phyloP scores from a whole-genome alignment of 176 grass and related monocot species.

The Oryza officinalis region DNA sequence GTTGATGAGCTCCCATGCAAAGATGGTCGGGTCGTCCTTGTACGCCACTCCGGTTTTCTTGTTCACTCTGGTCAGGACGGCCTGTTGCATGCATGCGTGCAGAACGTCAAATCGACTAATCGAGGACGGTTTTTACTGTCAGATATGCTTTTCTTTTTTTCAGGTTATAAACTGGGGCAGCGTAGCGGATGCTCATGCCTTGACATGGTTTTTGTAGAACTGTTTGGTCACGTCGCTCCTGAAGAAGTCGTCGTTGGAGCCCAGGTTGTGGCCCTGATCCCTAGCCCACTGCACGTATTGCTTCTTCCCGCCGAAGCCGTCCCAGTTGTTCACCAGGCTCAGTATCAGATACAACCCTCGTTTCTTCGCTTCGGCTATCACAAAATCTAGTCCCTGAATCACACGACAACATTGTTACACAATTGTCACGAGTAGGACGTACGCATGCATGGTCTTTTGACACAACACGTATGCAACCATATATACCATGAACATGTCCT shows the following conservation, averaged over 20 bases:
- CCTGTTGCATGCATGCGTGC: slow-evolving; percentile 21
- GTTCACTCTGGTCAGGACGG: slow-evolving; percentile 60
- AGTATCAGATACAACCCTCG: slow-evolving; percentile 61
- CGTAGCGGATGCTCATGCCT: slow-evolving; percentile 25
- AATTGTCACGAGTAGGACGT: neutral
- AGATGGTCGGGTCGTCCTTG: slow-evolving; percentile 75
- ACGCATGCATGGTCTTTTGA: neutral
- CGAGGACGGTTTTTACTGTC: too few species aligned
- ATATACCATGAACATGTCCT: slow-evolving; percentile 61
- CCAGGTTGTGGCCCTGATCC: slow-evolving; percentile 46
- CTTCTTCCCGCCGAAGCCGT: slow-evolving; percentile 65
- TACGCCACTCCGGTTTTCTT: slow-evolving; percentile 61
- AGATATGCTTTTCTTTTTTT: neutral
- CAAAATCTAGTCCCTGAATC: slow-evolving; percentile 67
- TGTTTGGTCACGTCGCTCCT: slow-evolving; percentile 25
- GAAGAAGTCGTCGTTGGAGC: slow-evolving; percentile 70
- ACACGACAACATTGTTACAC: neutral
- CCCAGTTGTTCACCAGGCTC: slow-evolving; percentile 78
- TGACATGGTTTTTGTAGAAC: slow-evolving; percentile 77
- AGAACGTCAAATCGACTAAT: neutral
- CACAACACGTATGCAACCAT: neutral
- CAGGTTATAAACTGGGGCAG: neutral
- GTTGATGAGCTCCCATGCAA: slow-evolving; percentile 91
- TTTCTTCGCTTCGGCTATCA: slow-evolving; percentile 70
- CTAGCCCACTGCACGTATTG: slow-evolving; percentile 88